Evolutionary conservation across 345 rosid genomes (phyloP).

Genomic region (Erodium maritimum): DNA sequence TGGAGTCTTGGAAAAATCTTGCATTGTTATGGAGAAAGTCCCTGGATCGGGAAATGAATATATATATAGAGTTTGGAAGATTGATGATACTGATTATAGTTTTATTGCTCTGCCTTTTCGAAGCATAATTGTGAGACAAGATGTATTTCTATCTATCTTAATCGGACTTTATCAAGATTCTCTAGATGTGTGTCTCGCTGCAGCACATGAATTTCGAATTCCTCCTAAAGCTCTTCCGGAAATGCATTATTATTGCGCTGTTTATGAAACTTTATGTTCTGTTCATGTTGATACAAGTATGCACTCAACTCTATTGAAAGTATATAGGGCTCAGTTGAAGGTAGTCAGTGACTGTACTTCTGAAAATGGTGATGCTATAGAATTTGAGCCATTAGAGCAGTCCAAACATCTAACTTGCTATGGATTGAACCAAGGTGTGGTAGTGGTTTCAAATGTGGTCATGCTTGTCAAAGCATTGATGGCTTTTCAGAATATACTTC

Average conservation of each 20-base stretch:
- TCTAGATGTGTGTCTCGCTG: conserved; percentile 43
- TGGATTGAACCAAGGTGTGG: conserved; percentile 36
- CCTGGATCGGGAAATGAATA: conserved; percentile 47
- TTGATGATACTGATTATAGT: conserved; percentile 72
- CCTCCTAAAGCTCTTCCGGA: conserved; percentile 91
- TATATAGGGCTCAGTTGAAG: conserved; percentile 19
- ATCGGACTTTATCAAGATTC: conserved; percentile 45
- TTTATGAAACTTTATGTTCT: conserved; percentile 76
- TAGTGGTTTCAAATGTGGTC: conserved; percentile 31
- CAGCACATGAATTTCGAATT: conserved; percentile 79
- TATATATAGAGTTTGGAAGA: conserved; percentile 64
- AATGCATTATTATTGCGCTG: conserved; percentile 86
- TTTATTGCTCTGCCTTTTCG: conserved; percentile 85
- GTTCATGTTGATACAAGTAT: conserved; percentile 72
- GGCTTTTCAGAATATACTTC: conserved; percentile 48
- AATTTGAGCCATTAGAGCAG: conserved; percentile 28
- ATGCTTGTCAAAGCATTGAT: conserved; percentile 58
- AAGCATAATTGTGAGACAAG: conserved; percentile 84
- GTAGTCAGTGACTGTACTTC: conserved; percentile 28
- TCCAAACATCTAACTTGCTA: conserved; percentile 10
- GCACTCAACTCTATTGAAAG: conserved; percentile 55
- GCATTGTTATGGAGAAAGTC: too few relatives aligned
- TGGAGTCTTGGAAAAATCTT: too few relatives aligned
- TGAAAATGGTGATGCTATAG: conserved; percentile 31
- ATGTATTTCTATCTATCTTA: conserved; percentile 65